These are phyloP conservation scores for Tetrapisispora namnaoensis DNA, from an alignment of 805 yeast genomes.

Conservation along the genomic window DNA sequence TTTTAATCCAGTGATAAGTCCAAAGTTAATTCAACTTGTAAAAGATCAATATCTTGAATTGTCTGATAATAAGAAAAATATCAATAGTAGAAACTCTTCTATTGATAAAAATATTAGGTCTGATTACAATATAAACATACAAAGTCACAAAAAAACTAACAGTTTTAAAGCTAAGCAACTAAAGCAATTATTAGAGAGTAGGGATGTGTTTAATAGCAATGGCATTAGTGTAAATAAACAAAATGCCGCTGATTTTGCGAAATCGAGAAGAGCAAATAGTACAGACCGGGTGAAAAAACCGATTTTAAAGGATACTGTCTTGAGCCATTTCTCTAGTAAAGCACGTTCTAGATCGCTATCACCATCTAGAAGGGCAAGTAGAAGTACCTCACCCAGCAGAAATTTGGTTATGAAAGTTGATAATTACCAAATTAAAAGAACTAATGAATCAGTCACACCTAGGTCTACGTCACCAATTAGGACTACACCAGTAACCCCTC, in stretches of 20 bases:
- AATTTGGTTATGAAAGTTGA: slow-evolving; percentile 12
- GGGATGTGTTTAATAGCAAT: slow-evolving; percentile 16
- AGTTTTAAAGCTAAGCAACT: slow-evolving; percentile 30
- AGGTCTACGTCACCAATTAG: slow-evolving; percentile 5
- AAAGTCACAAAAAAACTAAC: slow-evolving; percentile 27
- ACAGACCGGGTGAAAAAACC: background rate
- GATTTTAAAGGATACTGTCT: background rate
- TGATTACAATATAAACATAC: background rate
- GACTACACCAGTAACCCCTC: slow-evolving; percentile 2
- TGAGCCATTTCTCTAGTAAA: background rate
- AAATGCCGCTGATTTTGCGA: background rate
- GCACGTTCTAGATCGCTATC: slow-evolving; percentile 5
- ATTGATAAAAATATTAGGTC: background rate
- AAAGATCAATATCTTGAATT: slow-evolving; percentile 9
- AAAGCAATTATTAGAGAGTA: slow-evolving; percentile 23
- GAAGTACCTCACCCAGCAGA: slow-evolving; percentile 11
- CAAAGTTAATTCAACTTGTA: slow-evolving; percentile 24
- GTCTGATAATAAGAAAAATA: background rate
- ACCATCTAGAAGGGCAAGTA: background rate
- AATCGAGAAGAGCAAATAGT: background rate
- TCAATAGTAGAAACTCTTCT: background rate
- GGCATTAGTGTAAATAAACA: background rate
- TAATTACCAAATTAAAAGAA: slow-evolving; percentile 1
- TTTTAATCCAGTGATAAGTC: slow-evolving; percentile 22
- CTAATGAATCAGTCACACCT: background rate